Base-by-base conservation (phyloP, 805 yeast species). In the Debaryomyces hansenii region DNA sequence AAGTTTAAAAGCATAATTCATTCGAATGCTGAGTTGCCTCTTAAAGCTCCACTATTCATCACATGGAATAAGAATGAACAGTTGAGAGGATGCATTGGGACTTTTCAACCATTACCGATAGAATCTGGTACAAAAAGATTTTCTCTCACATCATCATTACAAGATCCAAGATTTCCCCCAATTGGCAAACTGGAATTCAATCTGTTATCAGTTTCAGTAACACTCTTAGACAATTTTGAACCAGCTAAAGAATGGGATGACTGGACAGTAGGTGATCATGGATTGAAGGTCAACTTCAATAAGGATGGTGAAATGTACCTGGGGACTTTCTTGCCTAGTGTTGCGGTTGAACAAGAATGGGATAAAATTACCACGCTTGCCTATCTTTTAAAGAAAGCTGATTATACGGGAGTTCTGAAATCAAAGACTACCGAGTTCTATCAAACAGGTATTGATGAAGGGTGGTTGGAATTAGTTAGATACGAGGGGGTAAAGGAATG, bases 41-140 rank as follows among this genome's bases (percentile, higher is more conserved):
- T 44, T 3, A 45, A 49, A 20, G 68, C 72, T 0, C 94, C 98
- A 0, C 66, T 92, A 21, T 94, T 94, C 67, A 86, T 92, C 28
- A 94, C 98, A 0, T 94, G 97, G 96, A 84, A 82, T 55, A 75
- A 77, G 46, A 51, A 55, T 42, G 62, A 65, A 20, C 66, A 70
- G 11, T 69, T 92, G 40, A 72, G 98, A 37, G 99, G 99, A 0
- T 92, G 99, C 60, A 94, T 92, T 45, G 99, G 99, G 1, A 91
- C 96, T 0, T 94, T 94, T 62, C 69, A 74, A 15, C 67, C 78
- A 12, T 62, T 77, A 46, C 72, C 77, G 0, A 54, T 87, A 2
- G 82, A 76, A 14, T 42, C 58, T 1, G 96, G 94, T 0, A 75
- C 90, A 3, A 62, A 69, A 18, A 72, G 74, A 33, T 92, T 84